Evolutionary conservation across 352 stramenopile species (phyloP).

Genomic region (Albugo laibachii): DNA sequence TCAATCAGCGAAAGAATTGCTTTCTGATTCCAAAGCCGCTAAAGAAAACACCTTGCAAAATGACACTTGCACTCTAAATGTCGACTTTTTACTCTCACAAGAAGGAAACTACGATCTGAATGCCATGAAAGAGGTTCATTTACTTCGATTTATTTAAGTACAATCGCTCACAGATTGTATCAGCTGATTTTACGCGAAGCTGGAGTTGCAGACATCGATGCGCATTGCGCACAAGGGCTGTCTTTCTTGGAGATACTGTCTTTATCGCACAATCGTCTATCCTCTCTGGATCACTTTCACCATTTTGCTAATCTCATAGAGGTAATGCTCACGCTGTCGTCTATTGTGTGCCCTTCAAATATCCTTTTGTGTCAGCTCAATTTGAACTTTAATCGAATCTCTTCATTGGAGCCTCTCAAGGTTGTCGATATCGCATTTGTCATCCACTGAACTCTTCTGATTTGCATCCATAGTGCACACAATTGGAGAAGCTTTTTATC

Average conservation of each 20-base stretch:
- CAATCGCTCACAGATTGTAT: not conserved
- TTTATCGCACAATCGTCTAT: conserved; percentile 54
- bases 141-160: too few species aligned
- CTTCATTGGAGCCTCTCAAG: conserved; percentile 24
- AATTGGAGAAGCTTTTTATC: conserved; percentile 42
- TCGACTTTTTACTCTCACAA: conserved; percentile 3
- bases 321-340: conserved; percentile 10
- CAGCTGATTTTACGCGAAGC: conserved; percentile 64
- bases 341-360: not conserved
- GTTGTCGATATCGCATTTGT: conserved; percentile 7
- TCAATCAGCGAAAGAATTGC: too few species aligned
- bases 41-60: too few species aligned
- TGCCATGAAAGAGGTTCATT: conserved; percentile 5
- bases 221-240: conserved; percentile 31
- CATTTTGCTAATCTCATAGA: conserved; percentile 54
- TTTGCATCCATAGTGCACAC: conserved; percentile 14
- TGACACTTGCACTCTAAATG: not conserved
- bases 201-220: conserved; percentile 20
- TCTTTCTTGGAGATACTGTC: conserved; percentile 55
- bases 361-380: conserved; percentile 20
- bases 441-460: too few species aligned
- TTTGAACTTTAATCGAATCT: conserved; percentile 44
- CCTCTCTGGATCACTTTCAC: conserved; percentile 37
- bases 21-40: too few species aligned
- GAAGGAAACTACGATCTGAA: conserved; percentile 5